Evolutionary conservation across 306 rosid species (phyloP).

Genomic region (Gleditsia sinensis): DNA sequence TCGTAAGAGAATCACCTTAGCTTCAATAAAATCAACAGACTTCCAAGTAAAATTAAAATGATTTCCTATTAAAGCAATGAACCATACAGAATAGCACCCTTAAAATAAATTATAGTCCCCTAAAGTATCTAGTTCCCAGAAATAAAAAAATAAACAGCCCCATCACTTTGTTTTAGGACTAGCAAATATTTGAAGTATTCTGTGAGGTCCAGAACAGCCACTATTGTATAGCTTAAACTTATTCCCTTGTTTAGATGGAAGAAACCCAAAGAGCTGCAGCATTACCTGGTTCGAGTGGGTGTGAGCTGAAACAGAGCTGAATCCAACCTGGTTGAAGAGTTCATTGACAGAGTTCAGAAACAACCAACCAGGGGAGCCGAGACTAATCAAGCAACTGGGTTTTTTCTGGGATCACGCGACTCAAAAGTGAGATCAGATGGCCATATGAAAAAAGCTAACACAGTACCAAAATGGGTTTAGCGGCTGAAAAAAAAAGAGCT

Average conservation of each 20-base stretch:
- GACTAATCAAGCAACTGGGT: conserved; percentile 34
- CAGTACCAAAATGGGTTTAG: conserved; percentile 27
- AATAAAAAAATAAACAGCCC: background rate
- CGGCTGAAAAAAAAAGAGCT: conserved; percentile 28
- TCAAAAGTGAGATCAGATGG: conserved; percentile 30
- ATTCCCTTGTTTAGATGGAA: conserved; percentile 16
- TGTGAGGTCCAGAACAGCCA: background rate
- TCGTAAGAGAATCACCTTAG: background rate
- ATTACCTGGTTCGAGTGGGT: conserved; percentile 91
- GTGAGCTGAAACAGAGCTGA: conserved; percentile 92
- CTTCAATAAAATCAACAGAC: conserved; percentile 21
- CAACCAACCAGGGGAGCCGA: conserved; percentile 18
- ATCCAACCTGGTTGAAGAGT: conserved; percentile 74
- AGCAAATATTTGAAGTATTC: conserved; percentile 18
- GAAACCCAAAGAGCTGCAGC: conserved; percentile 19
- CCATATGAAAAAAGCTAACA: conserved; percentile 15
- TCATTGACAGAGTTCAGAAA: conserved; percentile 45
- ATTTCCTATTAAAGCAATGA: conserved; percentile 23
- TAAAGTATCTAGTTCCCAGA: conserved; percentile 21
- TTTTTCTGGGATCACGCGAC: conserved; percentile 36
- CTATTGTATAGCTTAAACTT: background rate
- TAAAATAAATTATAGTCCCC: conserved; percentile 1
- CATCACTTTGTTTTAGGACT: conserved; percentile 33
- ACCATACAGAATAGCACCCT: background rate
- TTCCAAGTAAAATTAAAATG: conserved; percentile 12